Conservation (phyloP, 306 rosid species). For the Lablab purpureus region DNA sequence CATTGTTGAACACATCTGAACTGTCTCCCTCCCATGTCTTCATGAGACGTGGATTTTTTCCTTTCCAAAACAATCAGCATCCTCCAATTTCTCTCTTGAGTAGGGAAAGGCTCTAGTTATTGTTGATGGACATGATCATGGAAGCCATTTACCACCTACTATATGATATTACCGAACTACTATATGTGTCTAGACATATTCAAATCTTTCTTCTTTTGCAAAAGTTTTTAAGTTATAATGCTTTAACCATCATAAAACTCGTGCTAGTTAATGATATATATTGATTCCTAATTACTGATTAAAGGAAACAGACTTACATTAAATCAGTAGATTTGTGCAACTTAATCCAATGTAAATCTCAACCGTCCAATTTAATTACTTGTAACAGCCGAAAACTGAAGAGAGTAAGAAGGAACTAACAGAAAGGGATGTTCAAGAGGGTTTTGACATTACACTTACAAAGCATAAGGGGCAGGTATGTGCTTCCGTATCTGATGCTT, state of each 20-base stretch:
- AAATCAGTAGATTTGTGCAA: constrained; percentile 23
- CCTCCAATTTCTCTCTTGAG: not conserved
- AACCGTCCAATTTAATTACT: constrained; percentile 39
- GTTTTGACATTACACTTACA: constrained; percentile 85
- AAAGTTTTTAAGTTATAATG: not conserved
- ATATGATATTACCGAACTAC: constrained; percentile 7
- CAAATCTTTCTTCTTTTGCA: not conserved
- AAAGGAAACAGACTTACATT: not conserved
- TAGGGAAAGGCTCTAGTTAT: constrained; percentile 2
- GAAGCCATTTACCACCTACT: not conserved
- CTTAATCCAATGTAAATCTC: constrained; percentile 37
- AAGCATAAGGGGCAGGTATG: constrained; percentile 90
- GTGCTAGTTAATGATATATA: not conserved
- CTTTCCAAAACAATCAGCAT: constrained; percentile 6
- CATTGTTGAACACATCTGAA: not conserved
- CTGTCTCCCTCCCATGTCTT: not conserved
- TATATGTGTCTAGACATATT: not conserved
- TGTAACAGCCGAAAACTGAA: constrained; percentile 82
- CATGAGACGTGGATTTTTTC: not conserved
- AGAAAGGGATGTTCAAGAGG: constrained; percentile 80
- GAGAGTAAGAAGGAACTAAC: constrained; percentile 89
- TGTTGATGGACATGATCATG: constrained; percentile 3
- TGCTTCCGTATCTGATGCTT: constrained; percentile 28
- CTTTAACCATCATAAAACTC: constrained; percentile 16
- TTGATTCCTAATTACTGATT: not conserved